Evolutionary conservation across 306 rosid species (phyloP), one percentile per base, ranked within the genome.

Genomic region (Prinsepia uniflora): DNA sequence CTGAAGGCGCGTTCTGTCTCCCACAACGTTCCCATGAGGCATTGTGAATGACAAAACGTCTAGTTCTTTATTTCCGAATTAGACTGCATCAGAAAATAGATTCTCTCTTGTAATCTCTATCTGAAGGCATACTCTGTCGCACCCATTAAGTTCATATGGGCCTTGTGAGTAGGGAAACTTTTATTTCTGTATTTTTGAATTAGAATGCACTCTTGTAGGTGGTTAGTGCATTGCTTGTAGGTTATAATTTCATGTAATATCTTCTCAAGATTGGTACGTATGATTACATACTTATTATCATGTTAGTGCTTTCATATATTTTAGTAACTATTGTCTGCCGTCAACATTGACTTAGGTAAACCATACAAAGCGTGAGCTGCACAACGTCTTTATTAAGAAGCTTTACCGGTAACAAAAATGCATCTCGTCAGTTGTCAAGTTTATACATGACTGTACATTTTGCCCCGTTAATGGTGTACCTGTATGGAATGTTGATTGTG

Each of bases 291-390:
- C 20, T 19, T 40, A 53, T 40, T 20, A 34, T 61, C 45, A 4
- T 44, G 42, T 10, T 53, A 2, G 54, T 20, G n/a, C 8, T 65
- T 68, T 71, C 8, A 14, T 67, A 73, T 34, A 18, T 63, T 70
- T 45, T 81, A 41, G 40, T 63, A 36, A 52, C 18, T 39, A 34
- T 74, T 62, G 55, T 70, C 34, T 65, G 36, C 30, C 65, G 76
- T 64, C 66, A 49, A 11, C 44, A 48, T 63, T n/a, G 43, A 60
- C 78, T 75, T 82, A 95, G 99, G 99, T 95, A 76, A 83, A 91
- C 83, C 91, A 95, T 83, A 82, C 96, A 49, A 95, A 91, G 83
- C 88, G 97, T 64, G 96, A 89, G 79, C 86, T 95, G 79, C 99
- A 95, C 91, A 95, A 91, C 67, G 89, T 91, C 52, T 91, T 95